Evolutionary conservation across 805 yeast species (phyloP).

Genomic region (Candida namnaoensis): DNA sequence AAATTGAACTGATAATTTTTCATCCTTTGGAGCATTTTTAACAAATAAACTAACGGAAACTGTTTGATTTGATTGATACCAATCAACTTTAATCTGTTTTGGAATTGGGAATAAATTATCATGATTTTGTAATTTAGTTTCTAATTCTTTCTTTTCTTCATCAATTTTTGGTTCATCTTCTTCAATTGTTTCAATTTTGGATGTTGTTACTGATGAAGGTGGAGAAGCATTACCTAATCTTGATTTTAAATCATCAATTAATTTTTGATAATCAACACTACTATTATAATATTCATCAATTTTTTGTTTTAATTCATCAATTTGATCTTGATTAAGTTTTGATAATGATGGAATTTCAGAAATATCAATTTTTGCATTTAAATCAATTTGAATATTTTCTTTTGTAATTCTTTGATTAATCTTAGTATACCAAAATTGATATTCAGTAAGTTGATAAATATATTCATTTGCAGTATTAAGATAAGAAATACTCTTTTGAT

Average conservation of each 20-base stretch:
- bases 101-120: constrained; percentile 13
- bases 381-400: constrained; percentile 2
- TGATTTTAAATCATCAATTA: too few species aligned
- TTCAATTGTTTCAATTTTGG: not conserved
- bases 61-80: constrained; percentile 56
- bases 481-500: constrained; percentile 28
- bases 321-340: not conserved
- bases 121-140: constrained; percentile 13
- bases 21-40: constrained; percentile 48
- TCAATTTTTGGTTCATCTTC: not conserved
- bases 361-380: constrained; percentile 1
- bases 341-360: constrained; percentile 5
- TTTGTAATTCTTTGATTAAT: constrained; percentile 12
- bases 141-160: constrained; percentile 11
- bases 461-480: constrained; percentile 30
- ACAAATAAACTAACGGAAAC: constrained; percentile 68
- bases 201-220: too few species aligned
- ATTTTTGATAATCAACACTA: too few species aligned
- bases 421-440: constrained; percentile 12
- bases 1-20: constrained; percentile 32
- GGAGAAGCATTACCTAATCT: too few species aligned
- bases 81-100: constrained; percentile 43
- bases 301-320: not conserved
- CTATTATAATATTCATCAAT: not conserved
- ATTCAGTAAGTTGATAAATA: constrained; percentile 20